Conservation (phyloP, 2,329 filamentous ascomycete species). For the Xylariaceae sp. region DNA sequence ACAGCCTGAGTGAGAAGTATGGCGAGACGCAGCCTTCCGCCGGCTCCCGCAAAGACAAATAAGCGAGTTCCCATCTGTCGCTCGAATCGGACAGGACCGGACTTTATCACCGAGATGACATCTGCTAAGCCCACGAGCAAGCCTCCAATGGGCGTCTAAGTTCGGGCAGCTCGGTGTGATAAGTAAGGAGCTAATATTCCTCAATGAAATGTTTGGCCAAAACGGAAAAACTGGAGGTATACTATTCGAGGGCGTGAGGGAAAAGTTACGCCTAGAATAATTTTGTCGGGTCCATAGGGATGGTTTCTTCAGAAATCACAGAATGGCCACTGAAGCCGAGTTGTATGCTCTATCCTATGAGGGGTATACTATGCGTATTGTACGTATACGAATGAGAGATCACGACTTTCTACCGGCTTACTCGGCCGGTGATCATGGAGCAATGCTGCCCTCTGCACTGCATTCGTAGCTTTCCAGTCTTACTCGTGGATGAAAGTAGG, state of each 20-base stretch:
- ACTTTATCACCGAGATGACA: background rate
- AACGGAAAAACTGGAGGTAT: background rate
- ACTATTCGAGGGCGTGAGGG: background rate
- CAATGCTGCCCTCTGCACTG: background rate
- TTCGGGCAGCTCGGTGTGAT: background rate
- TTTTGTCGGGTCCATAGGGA: background rate
- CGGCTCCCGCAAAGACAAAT: slow-evolving; percentile 57
- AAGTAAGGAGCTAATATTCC: background rate
- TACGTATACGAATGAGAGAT: slow-evolving; percentile 2
- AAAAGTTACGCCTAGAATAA: background rate
- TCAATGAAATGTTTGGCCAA: background rate
- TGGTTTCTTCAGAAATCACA: background rate
- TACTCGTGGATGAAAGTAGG: too few relatives aligned
- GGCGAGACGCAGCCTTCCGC: slow-evolving; percentile 50
- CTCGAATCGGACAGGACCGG: background rate
- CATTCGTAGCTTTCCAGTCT: background rate
- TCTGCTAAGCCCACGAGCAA: slow-evolving; percentile 2
- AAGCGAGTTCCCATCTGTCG: slow-evolving; percentile 20
- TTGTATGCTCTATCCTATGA: background rate
- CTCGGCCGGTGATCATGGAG: background rate
- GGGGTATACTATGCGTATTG: slow-evolving; percentile 1
- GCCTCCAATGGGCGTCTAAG: slow-evolving; percentile 1
- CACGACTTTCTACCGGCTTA: background rate
- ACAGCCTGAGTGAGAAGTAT: slow-evolving; percentile 79
- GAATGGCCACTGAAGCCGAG: background rate